Evolutionary conservation across 1,139 yeast species (phyloP).

Genomic region (Sugiyamaella sp.): DNA sequence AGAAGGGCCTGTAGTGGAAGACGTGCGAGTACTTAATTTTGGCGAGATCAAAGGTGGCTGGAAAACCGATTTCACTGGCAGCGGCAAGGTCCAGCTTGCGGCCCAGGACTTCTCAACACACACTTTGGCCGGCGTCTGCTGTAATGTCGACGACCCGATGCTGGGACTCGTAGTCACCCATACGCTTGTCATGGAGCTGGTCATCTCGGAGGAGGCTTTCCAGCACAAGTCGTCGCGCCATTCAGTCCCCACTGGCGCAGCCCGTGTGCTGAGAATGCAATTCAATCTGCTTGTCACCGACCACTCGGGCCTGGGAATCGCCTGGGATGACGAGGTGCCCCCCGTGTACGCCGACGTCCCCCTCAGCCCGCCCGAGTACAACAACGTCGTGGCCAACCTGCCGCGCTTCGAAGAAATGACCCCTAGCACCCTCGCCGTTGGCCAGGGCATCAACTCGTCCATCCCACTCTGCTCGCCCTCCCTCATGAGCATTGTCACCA

Average conservation of each 20-base stretch:
- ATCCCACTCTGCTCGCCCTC: constrained; percentile 22
- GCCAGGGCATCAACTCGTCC: constrained; percentile 27
- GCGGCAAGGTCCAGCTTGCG: constrained; percentile 75
- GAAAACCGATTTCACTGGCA: constrained; percentile 84
- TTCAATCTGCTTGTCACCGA: constrained; percentile 80
- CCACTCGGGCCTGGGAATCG: constrained; percentile 91
- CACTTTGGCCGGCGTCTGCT: constrained; percentile 63
- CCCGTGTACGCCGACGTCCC: constrained; percentile 91
- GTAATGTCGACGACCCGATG: constrained; percentile 81
- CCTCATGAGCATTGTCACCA: constrained; percentile 16
- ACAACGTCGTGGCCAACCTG: constrained; percentile 39
- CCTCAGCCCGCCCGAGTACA: constrained; percentile 83
- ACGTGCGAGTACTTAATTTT: constrained; percentile 66
- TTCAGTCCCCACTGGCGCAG: constrained; percentile 76
- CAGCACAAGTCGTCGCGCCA: constrained; percentile 36
- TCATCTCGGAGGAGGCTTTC: constrained; percentile 87
- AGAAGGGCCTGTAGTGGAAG: constrained; percentile 55
- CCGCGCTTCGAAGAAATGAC: constrained; percentile 40
- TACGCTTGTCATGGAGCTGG: constrained; percentile 76
- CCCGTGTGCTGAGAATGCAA: constrained; percentile 92
- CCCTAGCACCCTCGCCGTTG: constrained; percentile 23
- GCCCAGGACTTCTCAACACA: constrained; percentile 55
- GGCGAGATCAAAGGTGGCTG: constrained; percentile 90
- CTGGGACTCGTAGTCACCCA: constrained; percentile 78
- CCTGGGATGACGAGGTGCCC: constrained; percentile 99